Base-by-base conservation (phyloP, 1,284 basidiomycete genomes). In the Cerioporus squamosus region DNA sequence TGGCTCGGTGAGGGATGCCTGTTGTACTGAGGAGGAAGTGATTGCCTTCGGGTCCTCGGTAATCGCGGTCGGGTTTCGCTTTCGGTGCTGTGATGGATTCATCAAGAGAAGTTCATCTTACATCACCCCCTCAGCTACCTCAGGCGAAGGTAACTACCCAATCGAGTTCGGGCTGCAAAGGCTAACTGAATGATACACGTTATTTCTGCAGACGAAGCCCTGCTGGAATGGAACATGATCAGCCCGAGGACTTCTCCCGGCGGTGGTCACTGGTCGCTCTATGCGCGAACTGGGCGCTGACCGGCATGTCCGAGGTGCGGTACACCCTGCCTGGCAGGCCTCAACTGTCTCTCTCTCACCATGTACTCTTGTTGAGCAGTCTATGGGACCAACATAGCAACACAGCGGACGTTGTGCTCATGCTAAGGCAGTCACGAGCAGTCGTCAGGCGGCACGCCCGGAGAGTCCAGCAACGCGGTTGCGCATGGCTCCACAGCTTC, bases 401-500 rank as follows among this genome's bases (percentile, higher is more conserved):
- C 22, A 36, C 18, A 36, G 14, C 17, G 17, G 26, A 10, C 46
- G 17, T 48, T 6, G 17, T 18, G 18, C 5, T 29, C 31, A 5
- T 9, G 18, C n/a, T n/a, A 26, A 26, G 40, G 29, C 44, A 49
- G 51, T 44, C 56, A 57, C 55, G 29, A 51, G 51, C 49, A 14
- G n/a, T 17, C 24, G 36, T 49, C 56, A 58, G 46, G 51, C 56
- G 51, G 33, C 45, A 23, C 20, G 40, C 31, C 40, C 45, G 39
- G 55, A 14, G 36, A 22, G 50, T 39, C 38, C 26, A 22, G 29
- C 51, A 33, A 51, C 46, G 49, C 22, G 20, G 54, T 33, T 36
- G 39, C 56, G 51, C 51, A 58, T 59, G 57, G 55, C 52, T 42
- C 42, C 47, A 43, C 38, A 33, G 43, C 57, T 59, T 59, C 51